Base-by-base conservation (phyloP, 345 rosid genomes). In the Rhizophora mangle region DNA sequence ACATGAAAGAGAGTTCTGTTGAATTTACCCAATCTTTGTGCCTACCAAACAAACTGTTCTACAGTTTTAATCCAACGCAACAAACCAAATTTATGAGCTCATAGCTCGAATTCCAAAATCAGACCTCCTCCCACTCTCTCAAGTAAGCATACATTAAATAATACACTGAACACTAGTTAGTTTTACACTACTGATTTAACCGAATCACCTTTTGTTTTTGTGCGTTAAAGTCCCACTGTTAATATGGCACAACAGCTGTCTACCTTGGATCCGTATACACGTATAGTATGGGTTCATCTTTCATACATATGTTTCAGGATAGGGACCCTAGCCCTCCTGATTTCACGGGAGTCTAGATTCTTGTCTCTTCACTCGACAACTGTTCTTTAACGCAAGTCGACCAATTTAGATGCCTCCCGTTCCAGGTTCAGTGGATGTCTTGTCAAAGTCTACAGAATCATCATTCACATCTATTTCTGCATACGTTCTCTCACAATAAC, bases 391-490 rank as follows among this genome's bases (percentile, higher is more conserved):
- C 95, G 52, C 80, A 76, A 76, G 7, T 74, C 72, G 32, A 80
- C 88, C 13, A 94, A 67, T 67, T 71, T 79, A 47, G 76, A 87
- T 34, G 90, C 86, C 82, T 83, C 88, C 69, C 70, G 77, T 72
- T 88, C 92, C 36, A 83, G 68, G 63, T 79, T 77, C 52, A 89
- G 68, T 20, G 82, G 83, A 55, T 67, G 74, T 75, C 93, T 80
- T 31, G 55, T 73, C 76, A 94, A 72, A 80, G 90, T 91, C 98
- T 91, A 88, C 65, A 62, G 79, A 56, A 67, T 29, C 62, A 55
- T 34, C 7, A 10, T 19, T 39, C 36, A 49, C 5, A 64, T 24
- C 51, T 22, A 47, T 39, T 46, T 63, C 10, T 20, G 30, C 63
- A n/a, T 21, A 34, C 30, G 43, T 6, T 37, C 58, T 34, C n/a